These are phyloP conservation scores for Saccharomycopsis sp. DNA, from an alignment of 805 yeast genomes.

Conservation along the genomic window DNA sequence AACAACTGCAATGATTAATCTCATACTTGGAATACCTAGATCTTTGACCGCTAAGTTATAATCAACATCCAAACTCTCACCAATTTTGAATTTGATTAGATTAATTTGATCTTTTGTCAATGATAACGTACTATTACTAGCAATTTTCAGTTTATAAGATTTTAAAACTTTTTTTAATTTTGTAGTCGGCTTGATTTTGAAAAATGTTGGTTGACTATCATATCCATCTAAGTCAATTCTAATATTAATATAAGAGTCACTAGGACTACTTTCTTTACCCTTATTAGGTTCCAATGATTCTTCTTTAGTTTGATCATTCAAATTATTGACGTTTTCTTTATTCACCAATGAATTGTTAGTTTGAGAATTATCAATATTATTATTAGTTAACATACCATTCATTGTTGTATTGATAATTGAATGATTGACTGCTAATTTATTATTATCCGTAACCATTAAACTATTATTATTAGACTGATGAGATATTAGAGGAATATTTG, in stretches of 20 bases:
- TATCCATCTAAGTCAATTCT: conserved; percentile 10
- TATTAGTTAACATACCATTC: too few species aligned
- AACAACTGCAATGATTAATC: conserved; percentile 2
- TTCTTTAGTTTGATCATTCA: too few species aligned
- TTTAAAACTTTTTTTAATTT: conserved; percentile 16
- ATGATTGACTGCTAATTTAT: too few species aligned
- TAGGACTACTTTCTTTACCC: neutral
- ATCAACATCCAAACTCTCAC: conserved; percentile 5
- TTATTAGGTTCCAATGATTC: too few species aligned
- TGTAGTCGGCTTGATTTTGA: conserved; percentile 15
- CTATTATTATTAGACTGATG: too few species aligned
- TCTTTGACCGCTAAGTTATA: conserved; percentile 9
- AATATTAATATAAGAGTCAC: conserved; percentile 11
- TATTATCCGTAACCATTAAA: too few species aligned
- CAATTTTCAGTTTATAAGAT: conserved; percentile 13
- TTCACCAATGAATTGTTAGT: too few species aligned
- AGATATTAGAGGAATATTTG: too few species aligned
- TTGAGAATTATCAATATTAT: too few species aligned
- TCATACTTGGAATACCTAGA: conserved; percentile 1
- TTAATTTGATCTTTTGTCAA: conserved; percentile 4
- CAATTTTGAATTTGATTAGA: conserved; percentile 7
- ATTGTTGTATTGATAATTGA: too few species aligned
- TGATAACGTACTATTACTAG: neutral
- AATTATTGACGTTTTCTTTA: too few species aligned
- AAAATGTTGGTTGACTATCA: conserved; percentile 7